Conservation (phyloP, 805 yeast species). For the Candida nemodendra region DNA sequence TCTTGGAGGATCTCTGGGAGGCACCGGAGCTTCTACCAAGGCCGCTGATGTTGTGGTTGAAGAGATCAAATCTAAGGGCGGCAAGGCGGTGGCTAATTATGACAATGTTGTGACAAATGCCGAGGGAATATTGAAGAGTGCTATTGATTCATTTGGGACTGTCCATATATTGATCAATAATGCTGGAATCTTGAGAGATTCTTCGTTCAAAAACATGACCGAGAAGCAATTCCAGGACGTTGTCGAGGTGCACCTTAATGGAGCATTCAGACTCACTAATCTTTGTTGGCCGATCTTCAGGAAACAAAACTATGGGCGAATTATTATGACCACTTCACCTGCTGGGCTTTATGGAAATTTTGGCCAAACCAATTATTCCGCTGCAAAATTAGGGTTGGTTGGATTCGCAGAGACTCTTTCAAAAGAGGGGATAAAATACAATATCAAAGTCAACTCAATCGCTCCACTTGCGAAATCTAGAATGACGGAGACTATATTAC, state of each 20-base stretch:
- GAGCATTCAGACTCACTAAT: constrained; percentile 78
- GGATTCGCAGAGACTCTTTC: constrained; percentile 94
- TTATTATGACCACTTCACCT: constrained; percentile 92
- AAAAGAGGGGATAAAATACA: constrained; percentile 85
- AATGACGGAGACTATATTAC: constrained; percentile 90
- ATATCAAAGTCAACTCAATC: constrained; percentile 80
- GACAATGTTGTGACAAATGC: constrained; percentile 85
- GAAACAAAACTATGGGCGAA: constrained; percentile 82
- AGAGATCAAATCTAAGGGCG: constrained; percentile 75
- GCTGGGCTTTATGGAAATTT: constrained; percentile 97
- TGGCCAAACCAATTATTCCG: constrained; percentile 94
- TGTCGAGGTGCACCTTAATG: constrained; percentile 83
- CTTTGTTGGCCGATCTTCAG: constrained; percentile 93
- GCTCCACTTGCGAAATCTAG: constrained; percentile 95
- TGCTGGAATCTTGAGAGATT: constrained; percentile 92
- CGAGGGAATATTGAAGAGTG: constrained; percentile 79
- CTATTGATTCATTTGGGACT: constrained; percentile 81
- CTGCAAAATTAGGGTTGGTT: constrained; percentile 86
- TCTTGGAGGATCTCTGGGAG: constrained; percentile 79
- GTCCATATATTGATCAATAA: constrained; percentile 89
- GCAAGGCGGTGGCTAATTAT: constrained; percentile 89
- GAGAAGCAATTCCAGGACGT: constrained; percentile 78
- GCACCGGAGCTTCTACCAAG: constrained; percentile 63
- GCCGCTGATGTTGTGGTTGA: constrained; percentile 90
- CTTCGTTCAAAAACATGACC: constrained; percentile 82